Evolutionary conservation across 352 stramenopile species (phyloP).

Genomic region (Thalassiosira tumida): DNA sequence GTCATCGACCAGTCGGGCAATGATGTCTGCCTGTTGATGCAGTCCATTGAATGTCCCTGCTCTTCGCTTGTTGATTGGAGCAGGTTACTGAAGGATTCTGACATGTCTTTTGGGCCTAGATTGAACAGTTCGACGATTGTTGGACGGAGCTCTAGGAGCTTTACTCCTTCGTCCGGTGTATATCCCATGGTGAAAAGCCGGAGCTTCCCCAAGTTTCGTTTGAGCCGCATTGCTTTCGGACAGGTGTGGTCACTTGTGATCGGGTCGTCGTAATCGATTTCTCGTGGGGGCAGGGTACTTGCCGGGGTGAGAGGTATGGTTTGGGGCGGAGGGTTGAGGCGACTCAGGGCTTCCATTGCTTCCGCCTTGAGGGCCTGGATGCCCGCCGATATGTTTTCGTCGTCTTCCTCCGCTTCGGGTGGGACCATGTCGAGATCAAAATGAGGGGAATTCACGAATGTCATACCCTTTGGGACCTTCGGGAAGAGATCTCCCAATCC

Average conservation of each 20-base stretch:
- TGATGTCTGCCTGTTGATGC: conserved; percentile 20
- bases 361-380: background rate
- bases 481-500: background rate
- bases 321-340: background rate
- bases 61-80: background rate
- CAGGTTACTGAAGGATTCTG: background rate
- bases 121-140: background rate
- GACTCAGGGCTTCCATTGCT: background rate
- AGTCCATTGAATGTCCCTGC: background rate
- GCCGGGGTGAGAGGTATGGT: background rate
- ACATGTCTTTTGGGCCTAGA: background rate
- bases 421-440: background rate
- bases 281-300: background rate
- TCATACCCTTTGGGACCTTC: background rate
- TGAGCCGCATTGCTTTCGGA: conserved; percentile 15
- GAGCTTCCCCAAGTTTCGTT: background rate
- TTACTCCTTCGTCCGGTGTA: background rate
- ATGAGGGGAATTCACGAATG: background rate
- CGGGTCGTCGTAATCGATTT: background rate
- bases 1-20: too few relatives aligned
- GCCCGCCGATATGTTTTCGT: background rate
- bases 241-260: background rate
- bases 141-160: background rate
- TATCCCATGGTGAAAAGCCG: background rate
- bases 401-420: background rate